These are phyloP conservation scores for Heterococcus sp. DNA, from an alignment of 108 stramenopile genomes.

Conservation along the genomic window DNA sequence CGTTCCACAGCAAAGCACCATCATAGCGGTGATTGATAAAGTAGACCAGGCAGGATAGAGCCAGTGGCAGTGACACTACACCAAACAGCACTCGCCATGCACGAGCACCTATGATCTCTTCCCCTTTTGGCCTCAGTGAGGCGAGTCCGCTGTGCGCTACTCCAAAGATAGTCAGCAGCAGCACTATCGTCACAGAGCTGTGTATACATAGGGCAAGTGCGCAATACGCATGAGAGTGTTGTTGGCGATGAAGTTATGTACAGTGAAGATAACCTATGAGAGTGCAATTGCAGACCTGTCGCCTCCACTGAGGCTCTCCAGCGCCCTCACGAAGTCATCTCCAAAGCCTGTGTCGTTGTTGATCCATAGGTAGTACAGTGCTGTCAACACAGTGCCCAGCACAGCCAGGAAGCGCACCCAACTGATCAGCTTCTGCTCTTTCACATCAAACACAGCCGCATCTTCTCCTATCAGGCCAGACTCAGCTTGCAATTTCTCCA, in stretches of 20 bases:
- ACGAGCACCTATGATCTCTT: slow-evolving; percentile 80
- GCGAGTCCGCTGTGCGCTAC: slow-evolving; percentile 89
- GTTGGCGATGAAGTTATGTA: too few species aligned
- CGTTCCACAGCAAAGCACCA: slow-evolving; percentile 78
- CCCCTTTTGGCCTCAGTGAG: slow-evolving; percentile 78
- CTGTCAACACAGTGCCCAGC: slow-evolving; percentile 40
- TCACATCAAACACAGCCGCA: slow-evolving; percentile 43
- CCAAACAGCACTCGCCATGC: slow-evolving; percentile 90
- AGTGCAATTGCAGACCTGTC: slow-evolving; percentile 58
- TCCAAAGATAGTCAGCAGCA: slow-evolving; percentile 75
- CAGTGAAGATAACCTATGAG: too few species aligned
- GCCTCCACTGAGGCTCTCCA: slow-evolving; percentile 67
- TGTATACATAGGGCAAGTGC: too few species aligned
- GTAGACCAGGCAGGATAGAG: slow-evolving; percentile 84
- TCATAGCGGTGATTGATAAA: slow-evolving; percentile 91
- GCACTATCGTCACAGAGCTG: slow-evolving; percentile 54
- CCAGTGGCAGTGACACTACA: slow-evolving; percentile 75
- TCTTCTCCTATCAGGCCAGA: slow-evolving; percentile 52
- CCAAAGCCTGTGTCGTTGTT: slow-evolving; percentile 40
- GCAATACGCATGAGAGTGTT: too few species aligned
- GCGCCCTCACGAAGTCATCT: slow-evolving; percentile 70
- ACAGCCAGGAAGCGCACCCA: slow-evolving; percentile 49
- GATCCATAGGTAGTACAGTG: slow-evolving; percentile 47
- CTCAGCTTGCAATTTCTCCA: slow-evolving; percentile 13
- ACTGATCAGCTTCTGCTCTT: slow-evolving; percentile 49